Conservation (phyloP, 441 rosid genomes). For the Bruguiera hainesii region DNA sequence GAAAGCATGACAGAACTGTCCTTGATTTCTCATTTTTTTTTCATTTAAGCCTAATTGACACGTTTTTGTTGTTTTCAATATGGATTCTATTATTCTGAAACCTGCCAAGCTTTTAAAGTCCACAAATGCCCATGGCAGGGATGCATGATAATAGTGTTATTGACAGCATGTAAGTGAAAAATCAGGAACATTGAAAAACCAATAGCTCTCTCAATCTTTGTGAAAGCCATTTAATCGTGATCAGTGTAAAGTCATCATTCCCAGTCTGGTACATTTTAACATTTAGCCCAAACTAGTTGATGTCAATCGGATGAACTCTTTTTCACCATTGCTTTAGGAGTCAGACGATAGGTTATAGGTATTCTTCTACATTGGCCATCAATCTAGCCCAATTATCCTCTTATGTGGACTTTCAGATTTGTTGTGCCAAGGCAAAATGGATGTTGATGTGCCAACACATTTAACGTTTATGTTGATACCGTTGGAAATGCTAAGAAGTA, state of each 20-base stretch:
- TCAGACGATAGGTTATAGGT: too few relatives aligned
- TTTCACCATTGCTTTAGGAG: neutral
- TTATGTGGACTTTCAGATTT: too few relatives aligned
- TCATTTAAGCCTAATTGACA: too few relatives aligned
- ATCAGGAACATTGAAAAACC: too few relatives aligned
- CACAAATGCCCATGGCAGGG: too few relatives aligned
- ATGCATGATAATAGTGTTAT: too few relatives aligned
- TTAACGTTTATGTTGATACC: slow-evolving; percentile 82
- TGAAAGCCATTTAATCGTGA: neutral
- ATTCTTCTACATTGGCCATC: too few relatives aligned
- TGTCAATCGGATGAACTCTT: neutral
- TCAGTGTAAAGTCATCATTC: neutral
- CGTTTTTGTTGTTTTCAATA: too few relatives aligned
- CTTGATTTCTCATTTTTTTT: neutral
- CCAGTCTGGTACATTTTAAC: neutral
- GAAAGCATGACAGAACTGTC: neutral
- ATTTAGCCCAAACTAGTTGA: neutral
- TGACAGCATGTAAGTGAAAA: too few relatives aligned
- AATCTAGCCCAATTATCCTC: too few relatives aligned
- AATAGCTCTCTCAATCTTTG: neutral
- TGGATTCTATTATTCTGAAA: too few relatives aligned
- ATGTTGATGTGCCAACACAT: slow-evolving; percentile 6
- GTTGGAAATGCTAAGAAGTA: slow-evolving; percentile 94
- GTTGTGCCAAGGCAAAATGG: neutral
- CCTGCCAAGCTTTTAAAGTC: too few relatives aligned